phyloP scores from a whole-genome alignment of 2,329 filamentous ascomycete species.

The Pyrenochaeta sp. region DNA sequence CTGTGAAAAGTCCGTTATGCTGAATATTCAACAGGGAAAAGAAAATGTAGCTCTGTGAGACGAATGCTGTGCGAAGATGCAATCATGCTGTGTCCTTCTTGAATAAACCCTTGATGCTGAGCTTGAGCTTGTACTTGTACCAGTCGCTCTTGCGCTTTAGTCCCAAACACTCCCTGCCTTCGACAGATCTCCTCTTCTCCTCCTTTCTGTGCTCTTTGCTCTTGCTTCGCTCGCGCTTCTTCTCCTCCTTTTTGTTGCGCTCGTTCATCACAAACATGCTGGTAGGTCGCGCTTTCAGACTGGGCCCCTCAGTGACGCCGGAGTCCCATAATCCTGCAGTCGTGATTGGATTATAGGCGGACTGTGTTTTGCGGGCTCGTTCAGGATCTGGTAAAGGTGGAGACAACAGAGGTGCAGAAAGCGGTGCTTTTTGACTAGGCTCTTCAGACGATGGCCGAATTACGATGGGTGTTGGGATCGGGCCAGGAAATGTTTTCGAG shows the following conservation, averaged over 20 bases:
- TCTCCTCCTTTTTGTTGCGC: conserved; percentile 39
- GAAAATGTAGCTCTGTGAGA: conserved; percentile 3
- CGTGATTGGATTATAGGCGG: conserved; percentile 41
- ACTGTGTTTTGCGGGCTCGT: conserved; percentile 35
- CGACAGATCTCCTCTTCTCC: conserved; percentile 15
- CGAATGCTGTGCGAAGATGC: background rate
- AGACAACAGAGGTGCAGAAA: conserved; percentile 17
- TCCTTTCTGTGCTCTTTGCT: conserved; percentile 31
- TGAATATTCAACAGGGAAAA: conserved; percentile 1
- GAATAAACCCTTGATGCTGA: conserved; percentile 15
- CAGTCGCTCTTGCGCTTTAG: conserved; percentile 18
- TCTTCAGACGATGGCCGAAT: conserved; percentile 18
- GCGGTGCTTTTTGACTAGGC: conserved; percentile 1
- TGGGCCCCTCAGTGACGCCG: conserved; percentile 34
- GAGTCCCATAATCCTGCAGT: conserved; percentile 49
- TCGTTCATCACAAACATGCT: conserved; percentile 45
- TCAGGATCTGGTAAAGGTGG: conserved; percentile 20
- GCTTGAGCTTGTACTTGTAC: conserved; percentile 24
- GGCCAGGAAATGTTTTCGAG: background rate
- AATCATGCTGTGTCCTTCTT: conserved; percentile 15
- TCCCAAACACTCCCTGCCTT: conserved; percentile 10
- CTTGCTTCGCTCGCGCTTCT: conserved; percentile 36
- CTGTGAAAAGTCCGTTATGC: conserved; percentile 1
- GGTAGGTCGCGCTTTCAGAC: conserved; percentile 39
- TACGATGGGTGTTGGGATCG: conserved; percentile 21